These are phyloP conservation scores for Myxozyma neotropica DNA, from an alignment of 805 yeast genomes.

Conservation along the genomic window DNA sequence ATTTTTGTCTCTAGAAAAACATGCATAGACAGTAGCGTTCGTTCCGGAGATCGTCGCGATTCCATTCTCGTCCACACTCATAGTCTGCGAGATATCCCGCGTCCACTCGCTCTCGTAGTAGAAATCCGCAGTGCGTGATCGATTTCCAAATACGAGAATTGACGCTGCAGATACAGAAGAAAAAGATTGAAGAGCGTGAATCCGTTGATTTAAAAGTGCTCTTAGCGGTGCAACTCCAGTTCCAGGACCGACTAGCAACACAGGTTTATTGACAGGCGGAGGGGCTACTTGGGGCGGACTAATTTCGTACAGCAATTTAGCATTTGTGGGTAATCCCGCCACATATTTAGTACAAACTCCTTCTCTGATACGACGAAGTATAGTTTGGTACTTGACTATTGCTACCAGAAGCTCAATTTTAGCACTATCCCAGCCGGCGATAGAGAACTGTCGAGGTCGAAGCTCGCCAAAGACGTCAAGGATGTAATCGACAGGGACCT, in stretches of 20 bases:
- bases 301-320: constrained; percentile 53
- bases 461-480: constrained; percentile 78
- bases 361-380: constrained; percentile 68
- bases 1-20: constrained; percentile 49
- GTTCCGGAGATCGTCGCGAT: not conserved
- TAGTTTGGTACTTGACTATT: constrained; percentile 82
- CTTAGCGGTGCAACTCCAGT: constrained; percentile 96
- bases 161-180: constrained; percentile 43
- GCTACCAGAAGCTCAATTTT: constrained; percentile 73
- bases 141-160: constrained; percentile 72
- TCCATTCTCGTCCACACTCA: constrained; percentile 41
- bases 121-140: constrained; percentile 66
- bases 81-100: constrained; percentile 44
- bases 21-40: constrained; percentile 10
- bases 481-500: constrained; percentile 72
- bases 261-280: constrained; percentile 50
- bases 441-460: constrained; percentile 81
- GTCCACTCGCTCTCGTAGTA: constrained; percentile 62
- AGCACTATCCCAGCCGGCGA: constrained; percentile 55
- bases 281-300: constrained; percentile 48
- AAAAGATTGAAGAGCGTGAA: constrained; percentile 18
- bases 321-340: constrained; percentile 52
- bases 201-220: constrained; percentile 53
- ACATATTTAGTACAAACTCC: constrained; percentile 87
- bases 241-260: constrained; percentile 85